A percentile compares a stretch with the other conserved stretches of the same genome.
Evolutionary conservation across 441 rosid species (phyloP).

Genomic region (Pelargonium cotyledonis): DNA sequence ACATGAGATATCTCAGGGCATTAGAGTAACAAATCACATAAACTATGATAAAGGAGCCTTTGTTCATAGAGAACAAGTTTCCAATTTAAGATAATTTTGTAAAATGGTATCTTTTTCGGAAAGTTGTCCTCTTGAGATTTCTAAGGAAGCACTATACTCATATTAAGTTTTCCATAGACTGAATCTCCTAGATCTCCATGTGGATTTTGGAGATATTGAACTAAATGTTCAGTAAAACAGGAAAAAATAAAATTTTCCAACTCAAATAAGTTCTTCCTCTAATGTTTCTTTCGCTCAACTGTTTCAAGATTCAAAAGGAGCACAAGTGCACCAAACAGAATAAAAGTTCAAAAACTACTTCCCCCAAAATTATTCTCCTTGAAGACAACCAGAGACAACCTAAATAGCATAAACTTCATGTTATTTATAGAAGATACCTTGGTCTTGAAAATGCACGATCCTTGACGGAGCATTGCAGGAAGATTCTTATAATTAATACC

Average conservation of each 20-base stretch:
- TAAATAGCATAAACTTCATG: constrained; percentile 6
- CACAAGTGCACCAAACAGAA: background rate
- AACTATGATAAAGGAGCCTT: background rate
- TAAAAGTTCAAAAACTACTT: background rate
- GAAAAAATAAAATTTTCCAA: background rate
- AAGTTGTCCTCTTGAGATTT: too few relatives aligned
- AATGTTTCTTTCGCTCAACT: background rate
- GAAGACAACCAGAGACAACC: background rate
- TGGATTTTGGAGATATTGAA: background rate
- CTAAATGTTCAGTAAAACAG: background rate
- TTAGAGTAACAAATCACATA: background rate
- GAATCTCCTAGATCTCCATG: too few relatives aligned
- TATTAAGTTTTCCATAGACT: too few relatives aligned
- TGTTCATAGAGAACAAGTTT: background rate
- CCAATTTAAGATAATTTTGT: background rate
- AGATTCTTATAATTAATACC: constrained; percentile 67
- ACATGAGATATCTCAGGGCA: background rate
- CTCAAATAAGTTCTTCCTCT: background rate
- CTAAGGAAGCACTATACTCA: too few relatives aligned
- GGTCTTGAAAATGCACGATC: constrained; percentile 62
- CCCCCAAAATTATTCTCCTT: background rate
- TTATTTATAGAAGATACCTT: constrained; percentile 39
- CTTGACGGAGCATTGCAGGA: constrained; percentile 75
- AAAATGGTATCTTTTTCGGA: too few relatives aligned
- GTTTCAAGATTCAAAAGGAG: background rate